Conservation (phyloP, 306 rosid species). For the Myrica gale region DNA sequence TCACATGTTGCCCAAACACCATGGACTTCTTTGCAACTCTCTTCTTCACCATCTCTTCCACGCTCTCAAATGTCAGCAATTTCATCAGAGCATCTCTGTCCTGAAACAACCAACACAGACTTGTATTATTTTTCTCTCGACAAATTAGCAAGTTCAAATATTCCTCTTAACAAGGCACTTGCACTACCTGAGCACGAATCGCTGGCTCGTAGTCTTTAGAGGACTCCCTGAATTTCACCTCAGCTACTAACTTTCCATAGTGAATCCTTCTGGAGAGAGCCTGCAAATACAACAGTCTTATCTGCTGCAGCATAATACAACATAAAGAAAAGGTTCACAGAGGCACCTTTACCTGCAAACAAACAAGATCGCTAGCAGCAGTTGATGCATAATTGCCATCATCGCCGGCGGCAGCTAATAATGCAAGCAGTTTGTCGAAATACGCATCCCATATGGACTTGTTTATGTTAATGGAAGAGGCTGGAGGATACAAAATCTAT, state of each 20-base stretch:
- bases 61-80: conserved; percentile 62
- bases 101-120: conserved; percentile 34
- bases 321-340: neutral
- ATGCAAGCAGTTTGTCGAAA: conserved; percentile 60
- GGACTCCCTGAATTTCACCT: conserved; percentile 77
- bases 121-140: neutral
- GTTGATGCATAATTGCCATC: conserved; percentile 88
- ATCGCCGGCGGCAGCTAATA: conserved; percentile 55
- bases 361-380: conserved; percentile 78
- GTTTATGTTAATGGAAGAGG: conserved; percentile 67
- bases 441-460: conserved; percentile 67
- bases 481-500: conserved; percentile 67
- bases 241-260: conserved; percentile 89
- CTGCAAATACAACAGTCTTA: conserved; percentile 36
- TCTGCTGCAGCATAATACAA: neutral
- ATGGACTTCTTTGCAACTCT: conserved; percentile 82
- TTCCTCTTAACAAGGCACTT: neutral
- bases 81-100: conserved; percentile 74
- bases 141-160: neutral
- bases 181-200: conserved; percentile 66
- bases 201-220: conserved; percentile 76
- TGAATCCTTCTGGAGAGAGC: conserved; percentile 90
- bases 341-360: conserved; percentile 62
- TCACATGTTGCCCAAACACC: conserved; percentile 66
- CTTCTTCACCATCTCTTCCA: conserved; percentile 74